phyloP scores from a whole-genome alignment of 2,329 filamentous ascomycete genomes.

The Mollisia scopiformis region DNA sequence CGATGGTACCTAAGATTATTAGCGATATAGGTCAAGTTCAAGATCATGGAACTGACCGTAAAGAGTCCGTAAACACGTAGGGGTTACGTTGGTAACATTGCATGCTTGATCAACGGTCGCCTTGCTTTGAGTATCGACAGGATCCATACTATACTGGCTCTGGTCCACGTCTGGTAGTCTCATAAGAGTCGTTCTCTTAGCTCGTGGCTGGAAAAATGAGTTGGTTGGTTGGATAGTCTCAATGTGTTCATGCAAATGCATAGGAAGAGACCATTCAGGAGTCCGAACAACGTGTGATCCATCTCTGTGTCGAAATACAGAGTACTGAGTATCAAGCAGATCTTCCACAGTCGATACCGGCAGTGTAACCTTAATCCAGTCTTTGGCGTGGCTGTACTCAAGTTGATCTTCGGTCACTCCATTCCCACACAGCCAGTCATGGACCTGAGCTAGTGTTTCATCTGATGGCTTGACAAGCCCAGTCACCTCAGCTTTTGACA shows the following conservation, averaged over 20 bases:
- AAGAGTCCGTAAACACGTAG: constrained; percentile 29
- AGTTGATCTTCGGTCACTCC: constrained; percentile 43
- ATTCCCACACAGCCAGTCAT: constrained; percentile 59
- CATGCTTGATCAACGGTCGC: constrained; percentile 54
- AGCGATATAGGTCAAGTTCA: not conserved
- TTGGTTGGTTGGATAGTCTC: constrained; percentile 59
- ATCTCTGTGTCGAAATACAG: constrained; percentile 38
- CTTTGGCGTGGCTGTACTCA: constrained; percentile 53
- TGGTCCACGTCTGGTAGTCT: not conserved
- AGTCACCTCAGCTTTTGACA: constrained; percentile 53
- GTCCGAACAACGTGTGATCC: constrained; percentile 27
- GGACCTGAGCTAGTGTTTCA: constrained; percentile 53
- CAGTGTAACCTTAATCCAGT: constrained; percentile 54
- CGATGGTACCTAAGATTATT: constrained; percentile 16
- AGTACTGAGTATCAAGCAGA: constrained; percentile 41
- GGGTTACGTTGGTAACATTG: constrained; percentile 50
- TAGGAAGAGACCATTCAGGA: constrained; percentile 42
- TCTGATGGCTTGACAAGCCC: constrained; percentile 54
- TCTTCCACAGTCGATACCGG: constrained; percentile 48
- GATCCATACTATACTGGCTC: not conserved
- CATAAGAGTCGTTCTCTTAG: constrained; percentile 38
- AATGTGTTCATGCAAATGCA: constrained; percentile 45
- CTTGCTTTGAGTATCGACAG: constrained; percentile 1
- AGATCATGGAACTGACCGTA: constrained; percentile 16
- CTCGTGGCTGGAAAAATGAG: constrained; percentile 52